These are phyloP conservation scores for Silene vulgaris DNA, from an alignment of 179 eudicot genomes.

Conservation along the genomic window DNA sequence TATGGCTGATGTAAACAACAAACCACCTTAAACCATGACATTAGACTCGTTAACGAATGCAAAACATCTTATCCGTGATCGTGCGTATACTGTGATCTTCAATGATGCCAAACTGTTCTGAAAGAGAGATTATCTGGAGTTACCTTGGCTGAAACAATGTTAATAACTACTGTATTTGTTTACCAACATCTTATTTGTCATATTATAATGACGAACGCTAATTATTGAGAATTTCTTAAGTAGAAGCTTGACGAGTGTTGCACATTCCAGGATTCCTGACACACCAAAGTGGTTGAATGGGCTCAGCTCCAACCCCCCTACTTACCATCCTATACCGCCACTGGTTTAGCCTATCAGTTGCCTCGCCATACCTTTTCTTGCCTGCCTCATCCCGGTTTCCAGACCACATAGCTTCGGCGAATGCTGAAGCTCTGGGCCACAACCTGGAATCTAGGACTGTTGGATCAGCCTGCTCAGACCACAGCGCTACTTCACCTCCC, in stretches of 20 bases:
- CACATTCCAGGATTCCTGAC: constrained; percentile 88
- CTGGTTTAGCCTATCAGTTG: constrained; percentile 66
- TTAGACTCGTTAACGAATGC: no score
- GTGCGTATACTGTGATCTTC: no score
- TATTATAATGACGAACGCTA: neutral
- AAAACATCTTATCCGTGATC: no score
- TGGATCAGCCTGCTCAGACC: constrained; percentile 93
- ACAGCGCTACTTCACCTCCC: constrained; percentile 89
- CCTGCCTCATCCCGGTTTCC: constrained; percentile 65
- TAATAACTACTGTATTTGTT: no score
- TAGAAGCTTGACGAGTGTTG: constrained; percentile 37
- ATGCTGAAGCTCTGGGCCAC: constrained; percentile 86
- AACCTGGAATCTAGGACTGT: constrained; percentile 60
- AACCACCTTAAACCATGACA: no score
- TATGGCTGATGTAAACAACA: no score
- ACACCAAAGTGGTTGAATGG: constrained; percentile 92
- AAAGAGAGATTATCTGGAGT: no score
- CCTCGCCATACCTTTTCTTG: constrained; percentile 72
- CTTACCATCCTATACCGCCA: constrained; percentile 81
- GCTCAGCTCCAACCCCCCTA: constrained; percentile 82
- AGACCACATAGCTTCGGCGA: constrained; percentile 79
- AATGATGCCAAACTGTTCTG: no score
- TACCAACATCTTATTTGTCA: no score
- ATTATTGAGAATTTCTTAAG: neutral
- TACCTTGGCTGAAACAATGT: no score